These are phyloP conservation scores for Neotropicomus parvogracilis DNA, from an alignment of 1,284 basidiomycete species.

Conservation along the genomic window DNA sequence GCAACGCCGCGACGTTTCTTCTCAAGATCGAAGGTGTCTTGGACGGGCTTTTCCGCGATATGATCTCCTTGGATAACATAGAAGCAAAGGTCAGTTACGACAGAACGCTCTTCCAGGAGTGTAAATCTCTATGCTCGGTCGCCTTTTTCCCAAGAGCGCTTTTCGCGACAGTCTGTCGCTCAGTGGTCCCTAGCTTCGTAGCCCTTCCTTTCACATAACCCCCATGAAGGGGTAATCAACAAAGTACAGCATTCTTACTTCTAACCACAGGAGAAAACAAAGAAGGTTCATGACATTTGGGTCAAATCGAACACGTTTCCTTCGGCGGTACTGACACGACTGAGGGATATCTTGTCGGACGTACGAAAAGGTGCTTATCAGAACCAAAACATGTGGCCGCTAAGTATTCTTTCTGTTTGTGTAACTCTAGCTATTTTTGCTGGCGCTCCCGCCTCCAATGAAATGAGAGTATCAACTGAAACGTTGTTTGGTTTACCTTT, in stretches of 20 bases:
- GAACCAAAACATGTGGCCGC: constrained; percentile 60
- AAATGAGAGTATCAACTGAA: constrained; percentile 68
- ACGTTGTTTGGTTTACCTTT: constrained; percentile 53
- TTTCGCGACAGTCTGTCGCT: constrained; percentile 1
- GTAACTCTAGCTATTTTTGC: constrained; percentile 57
- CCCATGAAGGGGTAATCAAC: constrained; percentile 32
- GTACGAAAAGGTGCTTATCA: constrained; percentile 80
- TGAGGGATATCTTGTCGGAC: constrained; percentile 62
- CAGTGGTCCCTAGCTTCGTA: constrained; percentile 7
- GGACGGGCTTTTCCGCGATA: constrained; percentile 80
- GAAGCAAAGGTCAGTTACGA: constrained; percentile 79
- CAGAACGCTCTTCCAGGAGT: constrained; percentile 12
- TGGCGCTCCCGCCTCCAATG: constrained; percentile 36
- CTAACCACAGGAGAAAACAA: constrained; percentile 79
- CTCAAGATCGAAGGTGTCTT: constrained; percentile 83
- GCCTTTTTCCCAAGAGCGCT: constrained; percentile 8
- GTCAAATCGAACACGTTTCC: constrained; percentile 84
- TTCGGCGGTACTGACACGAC: constrained; percentile 58
- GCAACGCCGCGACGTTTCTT: constrained; percentile 79
- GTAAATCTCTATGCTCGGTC: constrained; percentile 2
- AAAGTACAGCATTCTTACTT: constrained; percentile 36
- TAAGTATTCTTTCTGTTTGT: constrained; percentile 68
- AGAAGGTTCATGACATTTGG: constrained; percentile 96
- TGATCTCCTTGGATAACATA: constrained; percentile 55
- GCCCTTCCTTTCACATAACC: constrained; percentile 16